These are phyloP conservation scores for Trametes hirsuta DNA, from an alignment of 1,284 basidiomycete species.

Conservation along the genomic window DNA sequence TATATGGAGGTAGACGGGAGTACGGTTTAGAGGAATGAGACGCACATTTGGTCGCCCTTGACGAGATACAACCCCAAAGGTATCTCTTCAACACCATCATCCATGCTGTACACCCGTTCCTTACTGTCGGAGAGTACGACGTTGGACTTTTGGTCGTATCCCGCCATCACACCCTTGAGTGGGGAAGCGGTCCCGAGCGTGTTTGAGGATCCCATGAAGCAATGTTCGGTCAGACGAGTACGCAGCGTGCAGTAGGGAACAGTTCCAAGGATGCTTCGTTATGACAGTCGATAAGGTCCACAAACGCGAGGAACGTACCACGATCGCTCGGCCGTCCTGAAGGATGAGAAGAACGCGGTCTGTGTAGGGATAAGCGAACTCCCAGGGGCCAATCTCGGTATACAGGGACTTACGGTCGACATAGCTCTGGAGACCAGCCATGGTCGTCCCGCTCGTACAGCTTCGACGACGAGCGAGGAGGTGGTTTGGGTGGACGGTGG, in stretches of 20 bases:
- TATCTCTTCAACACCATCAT: constrained; percentile 93
- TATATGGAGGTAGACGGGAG: neutral
- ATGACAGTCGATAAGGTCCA: neutral
- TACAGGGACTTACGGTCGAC: constrained; percentile 66
- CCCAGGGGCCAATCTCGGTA: neutral
- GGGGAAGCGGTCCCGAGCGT: constrained; percentile 2
- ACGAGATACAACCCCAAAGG: constrained; percentile 96
- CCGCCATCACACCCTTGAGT: constrained; percentile 81
- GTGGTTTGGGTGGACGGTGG: neutral
- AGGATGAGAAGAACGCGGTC: constrained; percentile 86
- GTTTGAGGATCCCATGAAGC: neutral
- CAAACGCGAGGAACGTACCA: constrained; percentile 50
- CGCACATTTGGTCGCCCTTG: constrained; percentile 96
- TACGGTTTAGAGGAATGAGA: constrained; percentile 18
- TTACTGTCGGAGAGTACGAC: constrained; percentile 90
- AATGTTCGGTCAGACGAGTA: neutral
- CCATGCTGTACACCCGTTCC: constrained; percentile 88
- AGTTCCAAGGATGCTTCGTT: neutral
- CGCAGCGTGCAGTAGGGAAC: neutral
- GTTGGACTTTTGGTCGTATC: constrained; percentile 93
- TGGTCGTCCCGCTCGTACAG: constrained; percentile 34
- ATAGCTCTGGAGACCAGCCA: constrained; percentile 86
- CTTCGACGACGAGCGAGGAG: constrained; percentile 4
- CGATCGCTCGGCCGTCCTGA: constrained; percentile 89
- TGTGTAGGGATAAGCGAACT: constrained; percentile 33